These are phyloP conservation scores for Arabidopsis arenosa DNA, from an alignment of 345 rosid genomes.

Conservation along the genomic window DNA sequence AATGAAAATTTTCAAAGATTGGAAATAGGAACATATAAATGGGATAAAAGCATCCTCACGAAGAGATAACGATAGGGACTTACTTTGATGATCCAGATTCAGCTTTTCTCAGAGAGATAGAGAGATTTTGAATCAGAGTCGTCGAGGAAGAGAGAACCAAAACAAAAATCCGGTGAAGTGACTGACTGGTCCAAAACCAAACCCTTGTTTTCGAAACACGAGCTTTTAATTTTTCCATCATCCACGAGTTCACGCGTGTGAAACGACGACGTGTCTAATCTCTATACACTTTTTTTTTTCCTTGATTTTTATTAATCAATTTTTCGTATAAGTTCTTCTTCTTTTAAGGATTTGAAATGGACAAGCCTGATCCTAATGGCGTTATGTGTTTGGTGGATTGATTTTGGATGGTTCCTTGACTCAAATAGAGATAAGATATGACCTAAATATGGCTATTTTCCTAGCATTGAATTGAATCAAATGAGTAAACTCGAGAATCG, in stretches of 20 bases:
- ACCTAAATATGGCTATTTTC: too few species aligned
- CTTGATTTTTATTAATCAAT: too few species aligned
- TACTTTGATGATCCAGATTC: constrained; percentile 33
- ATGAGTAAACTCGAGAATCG: too few species aligned
- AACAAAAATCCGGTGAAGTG: constrained; percentile 9
- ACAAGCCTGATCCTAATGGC: background rate
- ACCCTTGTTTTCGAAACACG: background rate
- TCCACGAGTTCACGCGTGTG: constrained; percentile 21
- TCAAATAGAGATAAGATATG: too few species aligned
- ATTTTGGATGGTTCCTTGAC: background rate
- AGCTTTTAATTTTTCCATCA: constrained; percentile 8
- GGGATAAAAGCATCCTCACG: background rate
- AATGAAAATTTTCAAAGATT: background rate
- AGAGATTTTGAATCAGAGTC: background rate
- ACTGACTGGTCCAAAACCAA: background rate
- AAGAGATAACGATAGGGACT: constrained; percentile 23
- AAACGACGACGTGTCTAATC: constrained; percentile 38
- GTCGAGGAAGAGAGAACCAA: background rate
- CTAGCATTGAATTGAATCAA: too few species aligned
- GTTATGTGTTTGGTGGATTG: constrained; percentile 1
- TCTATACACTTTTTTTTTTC: constrained; percentile 28
- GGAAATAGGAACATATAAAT: background rate
- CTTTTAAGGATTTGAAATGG: too few species aligned
- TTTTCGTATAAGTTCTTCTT: too few species aligned
- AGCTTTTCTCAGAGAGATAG: constrained; percentile 2